Base-by-base conservation (phyloP, 2,329 filamentous ascomycete genomes). In the Diaporthe amygdali region DNA sequence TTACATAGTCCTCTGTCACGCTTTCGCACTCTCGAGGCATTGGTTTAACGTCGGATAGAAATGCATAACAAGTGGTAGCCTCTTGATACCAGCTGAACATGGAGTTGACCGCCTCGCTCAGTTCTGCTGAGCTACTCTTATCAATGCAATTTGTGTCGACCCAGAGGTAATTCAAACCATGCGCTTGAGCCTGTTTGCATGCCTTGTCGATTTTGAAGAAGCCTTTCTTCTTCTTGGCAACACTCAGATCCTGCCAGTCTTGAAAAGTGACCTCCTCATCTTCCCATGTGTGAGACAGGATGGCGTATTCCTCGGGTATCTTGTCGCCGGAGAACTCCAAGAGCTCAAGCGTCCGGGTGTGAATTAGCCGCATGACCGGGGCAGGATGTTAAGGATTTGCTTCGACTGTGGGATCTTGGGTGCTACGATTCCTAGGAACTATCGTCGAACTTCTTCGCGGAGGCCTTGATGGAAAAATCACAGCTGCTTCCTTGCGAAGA, bases 261-360 rank as follows among this genome's bases (percentile, higher is more conserved):
- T 74, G 70, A 30, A 77, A 76, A 0, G 70, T 66, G 32, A 79
- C 74, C 14, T 79, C 78, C 0, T 71, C 74, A 0, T 71, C 54
- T 3, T 67, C 76, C 77, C 77, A 79, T 0, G 74, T 78, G 66
- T 79, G 77, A 2, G 77, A 79, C 12, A 78, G 74, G 10, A 77
- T 78, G 3, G 76, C 76, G 27, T 79, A 78, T 2, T 46, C 34
- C 2, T 51, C 49, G 12, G 34, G 14, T 39, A 66, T 52, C 2
- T 34, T 41, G n/a, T 34, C 47, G 12, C 25, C n/a, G 27, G 69
- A 39, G 3, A 61, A 47, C 34, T 68, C 37, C 4, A 14, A 14
- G 20, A 64, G 61, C 37, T 17, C 25, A 5, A 64, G 25, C 2
- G 51, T 55, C 6, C 10, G 30, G 10, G 44, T 68, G 7, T 66